Evolutionary conservation across 106 monocot species (phyloP).

Genomic region (Dactylorhiza incarnata): DNA sequence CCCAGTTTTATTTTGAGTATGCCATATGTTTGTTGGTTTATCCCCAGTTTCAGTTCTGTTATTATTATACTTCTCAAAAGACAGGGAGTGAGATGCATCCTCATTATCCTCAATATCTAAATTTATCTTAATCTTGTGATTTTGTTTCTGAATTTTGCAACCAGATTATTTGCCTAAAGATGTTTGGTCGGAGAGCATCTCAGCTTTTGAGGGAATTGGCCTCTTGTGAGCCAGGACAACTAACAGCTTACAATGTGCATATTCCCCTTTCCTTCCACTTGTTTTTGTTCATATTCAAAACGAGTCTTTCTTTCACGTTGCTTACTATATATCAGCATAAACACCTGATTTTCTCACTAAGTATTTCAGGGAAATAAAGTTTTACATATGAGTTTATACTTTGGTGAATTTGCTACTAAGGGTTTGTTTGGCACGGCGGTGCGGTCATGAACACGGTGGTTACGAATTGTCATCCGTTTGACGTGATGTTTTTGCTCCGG

Average conservation of each 20-base stretch:
- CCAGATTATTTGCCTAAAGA: constrained; percentile 9
- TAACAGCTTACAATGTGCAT: constrained; percentile 56
- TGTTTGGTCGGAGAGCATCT: constrained; percentile 72
- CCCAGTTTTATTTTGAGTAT: background rate
- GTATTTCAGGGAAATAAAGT: background rate
- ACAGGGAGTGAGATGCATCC: background rate
- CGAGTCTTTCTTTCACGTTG: background rate
- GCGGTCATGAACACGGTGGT: too few relatives aligned
- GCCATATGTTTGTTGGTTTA: background rate
- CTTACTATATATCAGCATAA: background rate
- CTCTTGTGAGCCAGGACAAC: constrained; percentile 53
- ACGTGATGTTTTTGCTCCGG: too few relatives aligned
- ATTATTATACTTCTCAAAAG: background rate
- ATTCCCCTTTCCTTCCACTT: background rate
- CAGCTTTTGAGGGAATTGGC: constrained; percentile 57
- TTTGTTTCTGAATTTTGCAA: background rate
- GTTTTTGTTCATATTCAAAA: background rate
- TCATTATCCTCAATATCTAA: background rate
- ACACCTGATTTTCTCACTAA: background rate
- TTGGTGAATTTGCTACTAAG: too few relatives aligned
- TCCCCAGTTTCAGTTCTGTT: too few relatives aligned
- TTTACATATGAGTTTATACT: too few relatives aligned
- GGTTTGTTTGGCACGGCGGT: too few relatives aligned
- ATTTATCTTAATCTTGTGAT: background rate
- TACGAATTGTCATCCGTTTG: too few relatives aligned